Conservation (phyloP, 2,329 filamentous ascomycete genomes). For the Cladosporium sp. region DNA sequence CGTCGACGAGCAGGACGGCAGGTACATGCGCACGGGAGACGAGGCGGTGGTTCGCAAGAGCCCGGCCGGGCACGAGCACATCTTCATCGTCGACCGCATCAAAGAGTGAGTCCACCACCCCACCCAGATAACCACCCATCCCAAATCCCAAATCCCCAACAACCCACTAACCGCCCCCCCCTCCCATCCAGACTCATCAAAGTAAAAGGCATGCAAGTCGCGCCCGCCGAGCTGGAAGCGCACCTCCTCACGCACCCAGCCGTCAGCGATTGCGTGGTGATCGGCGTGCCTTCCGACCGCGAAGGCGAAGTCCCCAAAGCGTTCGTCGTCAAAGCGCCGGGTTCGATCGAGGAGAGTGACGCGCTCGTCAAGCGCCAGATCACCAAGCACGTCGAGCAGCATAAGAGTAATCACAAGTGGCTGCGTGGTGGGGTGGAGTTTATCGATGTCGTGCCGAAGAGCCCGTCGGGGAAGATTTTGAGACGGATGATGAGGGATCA, state of each 20-base stretch:
- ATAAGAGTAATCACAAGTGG: constrained; percentile 61
- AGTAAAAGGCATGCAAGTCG: constrained; percentile 70
- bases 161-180: not conserved
- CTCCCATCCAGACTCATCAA: constrained; percentile 33
- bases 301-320: constrained; percentile 62
- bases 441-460: constrained; percentile 56
- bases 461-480: constrained; percentile 60
- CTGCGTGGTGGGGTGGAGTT: constrained; percentile 58
- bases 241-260: constrained; percentile 70
- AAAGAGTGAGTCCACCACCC: constrained; percentile 51
- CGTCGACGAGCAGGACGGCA: constrained; percentile 54
- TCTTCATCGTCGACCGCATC: constrained; percentile 80
- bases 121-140: no score
- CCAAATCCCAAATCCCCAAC: no score
- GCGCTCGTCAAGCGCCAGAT: constrained; percentile 49
- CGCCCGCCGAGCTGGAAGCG: constrained; percentile 77
- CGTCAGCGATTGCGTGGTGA: constrained; percentile 76
- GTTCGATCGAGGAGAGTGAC: constrained; percentile 47
- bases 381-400: constrained; percentile 54
- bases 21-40: constrained; percentile 75
- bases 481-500: constrained; percentile 65
- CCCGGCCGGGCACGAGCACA: constrained; percentile 67
- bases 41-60: constrained; percentile 67
- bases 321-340: constrained; percentile 57
- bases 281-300: constrained; percentile 62